A percentile compares a stretch with the other conserved stretches of the same genome.
Evolutionary conservation across 352 stramenopile species (phyloP).

Genomic region (Pythium monospermum): DNA sequence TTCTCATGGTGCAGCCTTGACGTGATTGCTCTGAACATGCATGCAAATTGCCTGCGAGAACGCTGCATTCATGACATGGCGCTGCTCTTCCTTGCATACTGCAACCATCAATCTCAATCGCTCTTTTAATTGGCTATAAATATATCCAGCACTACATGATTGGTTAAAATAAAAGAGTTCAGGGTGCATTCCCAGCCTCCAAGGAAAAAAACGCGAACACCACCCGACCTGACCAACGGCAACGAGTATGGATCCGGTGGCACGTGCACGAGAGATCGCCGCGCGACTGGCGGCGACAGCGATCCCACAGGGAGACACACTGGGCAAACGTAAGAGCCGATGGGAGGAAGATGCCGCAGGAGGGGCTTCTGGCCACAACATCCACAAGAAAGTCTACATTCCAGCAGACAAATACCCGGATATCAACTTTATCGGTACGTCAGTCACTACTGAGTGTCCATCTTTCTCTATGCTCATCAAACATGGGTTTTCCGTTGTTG

Average conservation of each 20-base stretch:
- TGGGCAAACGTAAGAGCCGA: conserved; percentile 82
- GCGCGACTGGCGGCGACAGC: conserved; percentile 64
- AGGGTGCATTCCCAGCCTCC: conserved; percentile 8
- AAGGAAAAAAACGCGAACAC: conserved; percentile 2
- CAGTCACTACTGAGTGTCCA: no score
- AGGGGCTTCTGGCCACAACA: conserved; percentile 42
- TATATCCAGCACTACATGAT: not conserved
- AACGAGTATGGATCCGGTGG: conserved; percentile 74
- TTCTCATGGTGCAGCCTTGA: no score
- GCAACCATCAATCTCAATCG: no score
- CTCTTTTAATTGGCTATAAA: no score
- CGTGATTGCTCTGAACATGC: no score
- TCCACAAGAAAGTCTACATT: conserved; percentile 91
- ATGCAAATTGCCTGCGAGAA: no score
- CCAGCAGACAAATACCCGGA: conserved; percentile 89
- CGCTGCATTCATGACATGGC: no score
- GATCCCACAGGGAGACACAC: conserved; percentile 51
- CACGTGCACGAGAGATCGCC: conserved; percentile 76
- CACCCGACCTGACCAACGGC: conserved; percentile 1
- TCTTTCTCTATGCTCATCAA: not conserved
- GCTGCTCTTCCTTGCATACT: no score
- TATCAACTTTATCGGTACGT: conserved; percentile 90
- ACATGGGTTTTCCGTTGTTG: not conserved
- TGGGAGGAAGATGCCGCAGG: conserved; percentile 51
- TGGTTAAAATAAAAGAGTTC: conserved; percentile 20